These are phyloP conservation scores for Mikania micrantha DNA, from an alignment of 129 eudicot genomes.

Conservation along the genomic window DNA sequence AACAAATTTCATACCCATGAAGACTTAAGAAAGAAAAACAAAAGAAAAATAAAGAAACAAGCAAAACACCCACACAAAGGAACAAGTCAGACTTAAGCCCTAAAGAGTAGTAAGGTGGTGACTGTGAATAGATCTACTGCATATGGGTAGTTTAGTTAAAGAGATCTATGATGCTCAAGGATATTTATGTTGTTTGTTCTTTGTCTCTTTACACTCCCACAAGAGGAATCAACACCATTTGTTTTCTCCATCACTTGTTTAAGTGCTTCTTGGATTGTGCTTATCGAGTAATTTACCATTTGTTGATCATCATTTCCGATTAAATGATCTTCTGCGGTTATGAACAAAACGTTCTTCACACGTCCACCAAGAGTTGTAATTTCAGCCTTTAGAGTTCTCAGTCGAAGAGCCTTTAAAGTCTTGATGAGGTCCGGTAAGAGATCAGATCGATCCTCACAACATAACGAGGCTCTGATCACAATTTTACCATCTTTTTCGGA, in stretches of 20 bases:
- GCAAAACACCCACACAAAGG: constrained; percentile 19
- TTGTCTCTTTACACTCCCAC: constrained; percentile 83
- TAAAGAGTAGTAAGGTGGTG: not conserved
- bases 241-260: constrained; percentile 71
- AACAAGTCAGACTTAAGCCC: constrained; percentile 8
- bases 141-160: constrained; percentile 27
- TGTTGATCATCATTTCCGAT: constrained; percentile 25
- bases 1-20: constrained; percentile 17
- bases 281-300: constrained; percentile 47
- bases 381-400: constrained; percentile 77
- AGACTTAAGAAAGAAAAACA: not conserved
- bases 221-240: constrained; percentile 50
- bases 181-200: constrained; percentile 55
- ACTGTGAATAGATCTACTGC: constrained; percentile 2
- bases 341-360: constrained; percentile 69
- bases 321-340: constrained; percentile 50
- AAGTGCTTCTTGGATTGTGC: constrained; percentile 73
- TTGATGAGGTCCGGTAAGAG: constrained; percentile 77
- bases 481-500: constrained; percentile 52
- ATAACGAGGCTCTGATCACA: constrained; percentile 65
- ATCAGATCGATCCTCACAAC: constrained; percentile 83
- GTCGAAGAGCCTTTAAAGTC: constrained; percentile 59
- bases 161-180: constrained; percentile 46
- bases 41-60: not conserved
- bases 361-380: constrained; percentile 88